phyloP scores from a whole-genome alignment of 148 eudicot genomes.

The Rhododendron kiyosumense region DNA sequence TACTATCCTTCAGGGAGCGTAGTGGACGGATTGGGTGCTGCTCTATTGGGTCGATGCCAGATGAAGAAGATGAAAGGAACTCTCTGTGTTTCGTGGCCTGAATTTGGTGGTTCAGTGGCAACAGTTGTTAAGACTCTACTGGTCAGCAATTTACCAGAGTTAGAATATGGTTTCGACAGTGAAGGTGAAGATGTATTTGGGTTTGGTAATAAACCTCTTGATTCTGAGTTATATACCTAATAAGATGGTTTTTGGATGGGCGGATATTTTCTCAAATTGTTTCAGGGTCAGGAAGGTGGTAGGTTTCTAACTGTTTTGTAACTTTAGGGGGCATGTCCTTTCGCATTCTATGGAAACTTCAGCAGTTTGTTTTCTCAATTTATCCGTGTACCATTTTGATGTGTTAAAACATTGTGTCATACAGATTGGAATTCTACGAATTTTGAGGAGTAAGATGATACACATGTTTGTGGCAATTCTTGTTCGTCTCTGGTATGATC shows the following conservation, averaged over 20 bases:
- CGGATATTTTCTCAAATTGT: not conserved
- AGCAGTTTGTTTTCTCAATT: not conserved
- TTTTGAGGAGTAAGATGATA: not conserved
- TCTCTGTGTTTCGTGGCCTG: constrained; percentile 77
- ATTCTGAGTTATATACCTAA: constrained; percentile 79
- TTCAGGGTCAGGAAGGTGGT: not conserved
- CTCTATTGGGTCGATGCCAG: constrained; percentile 64
- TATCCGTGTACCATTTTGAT: not conserved
- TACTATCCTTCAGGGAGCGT: constrained; percentile 89
- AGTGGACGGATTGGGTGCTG: constrained; percentile 61
- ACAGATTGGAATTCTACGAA: not conserved
- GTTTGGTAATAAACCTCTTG: constrained; percentile 44
- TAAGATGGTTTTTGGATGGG: constrained; percentile 4
- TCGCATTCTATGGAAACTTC: not conserved
- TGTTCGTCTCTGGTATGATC: not conserved
- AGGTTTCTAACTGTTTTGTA: not conserved
- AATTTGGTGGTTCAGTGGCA: constrained; percentile 50
- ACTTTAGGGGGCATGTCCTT: not conserved
- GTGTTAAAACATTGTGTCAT: not conserved
- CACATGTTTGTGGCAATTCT: not conserved
- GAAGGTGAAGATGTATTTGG: constrained; percentile 33
- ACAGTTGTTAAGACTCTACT: constrained; percentile 53
- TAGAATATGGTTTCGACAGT: constrained; percentile 27
- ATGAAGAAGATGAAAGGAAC: constrained; percentile 62
- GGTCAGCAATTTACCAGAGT: constrained; percentile 41